These are phyloP conservation scores for Metschnikowia borealis DNA, from an alignment of 805 yeast species.

Conservation along the genomic window DNA sequence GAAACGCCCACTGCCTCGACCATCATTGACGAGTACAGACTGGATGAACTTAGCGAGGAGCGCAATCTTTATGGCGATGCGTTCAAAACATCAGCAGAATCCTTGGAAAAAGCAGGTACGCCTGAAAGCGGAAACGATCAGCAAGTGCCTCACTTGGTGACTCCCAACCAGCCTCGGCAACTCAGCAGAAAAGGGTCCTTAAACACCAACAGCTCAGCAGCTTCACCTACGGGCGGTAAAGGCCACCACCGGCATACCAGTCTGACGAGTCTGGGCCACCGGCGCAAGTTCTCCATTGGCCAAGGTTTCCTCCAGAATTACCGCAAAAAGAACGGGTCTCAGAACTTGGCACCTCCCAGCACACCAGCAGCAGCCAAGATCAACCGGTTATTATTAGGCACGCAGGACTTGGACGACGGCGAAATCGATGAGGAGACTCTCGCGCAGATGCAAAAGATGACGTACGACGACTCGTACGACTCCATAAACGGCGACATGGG, in stretches of 20 bases:
- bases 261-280: constrained; percentile 41
- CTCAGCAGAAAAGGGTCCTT: constrained; percentile 40
- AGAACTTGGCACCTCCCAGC: constrained; percentile 43
- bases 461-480: constrained; percentile 57
- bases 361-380: constrained; percentile 52
- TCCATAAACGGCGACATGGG: constrained; percentile 51
- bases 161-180: constrained; percentile 17
- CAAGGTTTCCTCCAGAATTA: constrained; percentile 47
- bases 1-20: constrained; percentile 17
- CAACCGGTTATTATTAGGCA: constrained; percentile 25
- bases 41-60: constrained; percentile 26
- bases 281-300: constrained; percentile 63
- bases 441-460: constrained; percentile 22
- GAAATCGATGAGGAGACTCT: constrained; percentile 28
- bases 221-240: constrained; percentile 15
- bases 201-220: constrained; percentile 23
- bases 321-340: constrained; percentile 47
- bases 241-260: constrained; percentile 39
- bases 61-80: constrained; percentile 38
- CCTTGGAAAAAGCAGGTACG: constrained; percentile 24
- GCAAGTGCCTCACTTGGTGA: constrained; percentile 13
- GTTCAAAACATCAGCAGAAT: constrained; percentile 31
- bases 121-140: constrained; percentile 20
- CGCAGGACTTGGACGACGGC: constrained; percentile 26
- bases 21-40: constrained; percentile 18